Evolutionary conservation across 2,329 filamentous ascomycete species (phyloP), one percentile per base, ranked within the genome.

Genomic region (Colletotrichum sansevieriae): DNA sequence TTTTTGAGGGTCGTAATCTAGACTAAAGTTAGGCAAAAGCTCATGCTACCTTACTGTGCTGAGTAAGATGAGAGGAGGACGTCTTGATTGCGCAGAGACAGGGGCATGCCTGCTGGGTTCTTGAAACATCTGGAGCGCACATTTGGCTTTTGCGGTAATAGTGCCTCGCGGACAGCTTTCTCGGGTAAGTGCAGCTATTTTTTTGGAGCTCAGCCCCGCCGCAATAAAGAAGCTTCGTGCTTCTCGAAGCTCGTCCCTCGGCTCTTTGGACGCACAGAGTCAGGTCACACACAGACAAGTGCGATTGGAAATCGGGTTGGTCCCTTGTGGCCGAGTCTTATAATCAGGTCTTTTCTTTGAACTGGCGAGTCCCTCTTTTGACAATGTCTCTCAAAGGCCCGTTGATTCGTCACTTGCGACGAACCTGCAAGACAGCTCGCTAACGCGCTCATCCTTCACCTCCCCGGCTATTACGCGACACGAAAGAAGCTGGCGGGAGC

Each of bases 1-100:
- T 56, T 61, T 56, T 29, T 20, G 66, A 66, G 49, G 47, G 63
- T 49, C 65, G 62, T 69, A 69, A 69, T 69, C 66, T 47, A 56
- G 35, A 44, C 43, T 18, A 63, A 61, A 58, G 47, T 58, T 39
- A 52, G 49, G 35, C 64, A 54, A 25, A 22, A 25, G 3, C 15
- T 20, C 29, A 25, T 18, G 18, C 9, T n/a, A 6, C 3, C 8
- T 11, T 41, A 29, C 33, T 55, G 11, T 55, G 3, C 29, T 29
- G 29, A 37, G 33, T 44, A 10, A 20, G 33, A 13, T 43, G 33
- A 49, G 52, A n/a, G 13, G 29, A 52, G 12, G 44, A 37, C 37
- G 29, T 46, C 65, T 51, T 37, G 33, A 29, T 41, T 35, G 52
- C 54, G 52, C 18, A 29, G 35, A 44, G 43, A 43, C 59, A 67